Base-by-base conservation (phyloP, 2,329 filamentous ascomycete genomes). In the Emergomyces pasteurianus region DNA sequence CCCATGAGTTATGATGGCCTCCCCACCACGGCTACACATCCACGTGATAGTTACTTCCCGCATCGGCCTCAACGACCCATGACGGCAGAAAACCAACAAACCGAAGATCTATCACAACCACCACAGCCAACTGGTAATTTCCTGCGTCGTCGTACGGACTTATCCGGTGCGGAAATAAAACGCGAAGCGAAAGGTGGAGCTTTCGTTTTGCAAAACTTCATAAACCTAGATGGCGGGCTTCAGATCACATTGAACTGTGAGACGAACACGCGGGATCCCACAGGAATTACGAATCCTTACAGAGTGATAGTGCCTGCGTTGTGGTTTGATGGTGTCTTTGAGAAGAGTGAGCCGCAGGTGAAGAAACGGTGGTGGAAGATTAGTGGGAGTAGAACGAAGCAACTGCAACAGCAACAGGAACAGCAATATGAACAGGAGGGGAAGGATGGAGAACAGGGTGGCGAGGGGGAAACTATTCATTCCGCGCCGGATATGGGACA, bases 231-330 rank as follows among this genome's bases (percentile, higher is more conserved):
- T 70, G 88, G 87, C 36, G 91, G 90, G 0, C 78, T 99, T 10
- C 91, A 96, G 65, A 86, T 99, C 42, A 88, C 85, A 58, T 75
- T 99, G 50, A 96, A 96, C 67, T 85, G 96, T 64, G 94, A 99
- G 75, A 85, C 96, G 63, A 91, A 87, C 67, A 83, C 89, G 52
- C 85, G 84, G 64, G 91, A 99, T 67, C 92, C 94, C 0, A 82
- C 88, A 0, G 95, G 94, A 16, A 90, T 90, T 65, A 99, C 94
- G 0, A 83, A 85, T 58, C 90, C 91, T 9, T 99, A 99, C 72
- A 81, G 90, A 46, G 77, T 99, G 5, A 81, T 97, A 1, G 86
- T 99, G 5, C 94, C 95, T 12, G 84, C 85, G 59, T 77, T 99
- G 58, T 75, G 75, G 67, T 85, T 77, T 62, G 74, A 78, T n/a